These are phyloP conservation scores for Kwoniella shandongensis DNA, from an alignment of 768 basidiomycete genomes.

Conservation along the genomic window DNA sequence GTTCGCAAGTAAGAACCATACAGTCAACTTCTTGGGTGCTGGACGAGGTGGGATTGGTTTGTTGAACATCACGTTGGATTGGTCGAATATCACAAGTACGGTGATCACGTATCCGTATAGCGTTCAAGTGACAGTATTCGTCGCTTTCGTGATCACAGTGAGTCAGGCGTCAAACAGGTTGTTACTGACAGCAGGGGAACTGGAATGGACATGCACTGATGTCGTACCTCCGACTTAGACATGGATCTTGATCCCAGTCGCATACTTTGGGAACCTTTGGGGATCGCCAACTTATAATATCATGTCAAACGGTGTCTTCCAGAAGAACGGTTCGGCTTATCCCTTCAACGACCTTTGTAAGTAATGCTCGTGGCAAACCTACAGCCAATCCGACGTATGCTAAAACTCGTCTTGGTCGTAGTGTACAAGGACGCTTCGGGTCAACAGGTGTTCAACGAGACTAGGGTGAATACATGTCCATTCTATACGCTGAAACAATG, in stretches of 20 bases:
- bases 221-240: not conserved
- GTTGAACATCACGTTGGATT: conserved; percentile 16
- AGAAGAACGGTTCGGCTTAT: conserved; percentile 16
- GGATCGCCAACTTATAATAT: conserved; percentile 19
- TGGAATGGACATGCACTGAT: not conserved
- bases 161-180: not conserved
- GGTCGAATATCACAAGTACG: conserved; percentile 20
- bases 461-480: conserved; percentile 1
- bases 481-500: not conserved
- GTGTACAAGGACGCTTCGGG: conserved; percentile 17
- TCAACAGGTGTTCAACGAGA: conserved; percentile 12
- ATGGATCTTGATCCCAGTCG: conserved; percentile 17
- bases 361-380: not conserved
- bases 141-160: conserved; percentile 7
- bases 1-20: conserved; percentile 13
- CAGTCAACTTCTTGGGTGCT: conserved; percentile 19
- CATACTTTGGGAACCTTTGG: conserved; percentile 18
- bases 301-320: conserved; percentile 19
- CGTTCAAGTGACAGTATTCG: conserved; percentile 5
- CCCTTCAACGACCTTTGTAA: conserved; percentile 11
- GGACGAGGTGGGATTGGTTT: conserved; percentile 16
- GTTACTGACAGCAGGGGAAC: not conserved
- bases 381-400: no score
- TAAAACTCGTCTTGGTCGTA: not conserved
- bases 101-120: conserved; percentile 17